phyloP scores from a whole-genome alignment of 2,329 filamentous ascomycete species.

The Ilyonectria robusta region DNA sequence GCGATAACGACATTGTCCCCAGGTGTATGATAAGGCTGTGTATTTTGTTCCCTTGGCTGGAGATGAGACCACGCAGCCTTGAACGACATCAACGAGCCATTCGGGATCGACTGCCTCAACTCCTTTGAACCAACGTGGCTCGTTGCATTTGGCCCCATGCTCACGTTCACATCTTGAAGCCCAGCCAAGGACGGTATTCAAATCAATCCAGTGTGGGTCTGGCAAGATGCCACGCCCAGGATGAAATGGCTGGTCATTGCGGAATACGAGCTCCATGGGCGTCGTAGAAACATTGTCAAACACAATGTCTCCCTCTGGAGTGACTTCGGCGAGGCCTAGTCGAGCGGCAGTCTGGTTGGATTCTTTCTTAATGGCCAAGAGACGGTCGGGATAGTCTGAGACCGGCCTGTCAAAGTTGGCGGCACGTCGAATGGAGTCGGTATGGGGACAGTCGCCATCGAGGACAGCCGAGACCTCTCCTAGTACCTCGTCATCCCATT shows the following conservation, averaged over 20 bases:
- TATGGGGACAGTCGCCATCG: conserved; percentile 19
- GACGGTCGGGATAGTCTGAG: conserved; percentile 11
- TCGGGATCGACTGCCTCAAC: conserved; percentile 18
- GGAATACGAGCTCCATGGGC: conserved; percentile 24
- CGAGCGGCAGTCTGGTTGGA: conserved; percentile 18
- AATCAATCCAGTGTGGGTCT: conserved; percentile 26
- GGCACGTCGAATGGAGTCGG: conserved; percentile 22
- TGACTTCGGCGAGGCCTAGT: conserved; percentile 18
- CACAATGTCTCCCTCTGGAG: conserved; percentile 11
- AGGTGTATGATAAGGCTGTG: conserved; percentile 31
- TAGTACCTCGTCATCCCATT: conserved; percentile 28
- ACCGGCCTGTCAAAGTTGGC: conserved; percentile 24
- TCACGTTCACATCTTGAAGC: conserved; percentile 10
- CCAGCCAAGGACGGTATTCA: conserved; percentile 17
- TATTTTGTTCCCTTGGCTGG: conserved; percentile 15
- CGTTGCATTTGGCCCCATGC: conserved; percentile 20
- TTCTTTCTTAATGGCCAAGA: conserved; percentile 28
- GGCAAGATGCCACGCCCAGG: conserved; percentile 18
- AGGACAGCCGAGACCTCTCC: conserved; percentile 21
- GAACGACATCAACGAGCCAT: conserved; percentile 27
- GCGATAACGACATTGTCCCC: conserved; percentile 25
- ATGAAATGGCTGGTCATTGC: background rate
- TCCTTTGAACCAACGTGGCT: conserved; percentile 30
- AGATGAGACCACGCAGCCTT: conserved; percentile 23
- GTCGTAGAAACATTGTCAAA: conserved; percentile 31